phyloP scores from a whole-genome alignment of 2,329 filamentous ascomycete genomes.

The Chaetomiaceae sp. region DNA sequence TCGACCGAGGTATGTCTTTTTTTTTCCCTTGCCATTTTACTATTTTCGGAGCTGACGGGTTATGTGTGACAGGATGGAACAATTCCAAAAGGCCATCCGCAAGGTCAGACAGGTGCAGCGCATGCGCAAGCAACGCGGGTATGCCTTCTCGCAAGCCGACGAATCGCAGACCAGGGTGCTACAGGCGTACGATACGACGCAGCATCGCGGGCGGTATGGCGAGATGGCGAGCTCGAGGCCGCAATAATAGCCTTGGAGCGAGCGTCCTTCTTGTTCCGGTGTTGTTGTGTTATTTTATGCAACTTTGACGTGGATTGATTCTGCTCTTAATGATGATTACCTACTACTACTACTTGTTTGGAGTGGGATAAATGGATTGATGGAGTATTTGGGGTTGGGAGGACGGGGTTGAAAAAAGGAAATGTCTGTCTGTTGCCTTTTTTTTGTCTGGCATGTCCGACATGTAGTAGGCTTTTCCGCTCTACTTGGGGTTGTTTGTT shows the following conservation, averaged over 20 bases:
- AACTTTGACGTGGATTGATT: too few relatives aligned
- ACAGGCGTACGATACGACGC: conserved; percentile 96
- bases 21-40: too few relatives aligned
- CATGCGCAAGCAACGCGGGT: conserved; percentile 98
- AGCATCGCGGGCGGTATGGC: conserved; percentile 84
- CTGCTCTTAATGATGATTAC: too few relatives aligned
- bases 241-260: not conserved
- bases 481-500: not conserved
- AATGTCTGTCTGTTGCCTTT: too few relatives aligned
- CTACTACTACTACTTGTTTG: too few relatives aligned
- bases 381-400: too few relatives aligned
- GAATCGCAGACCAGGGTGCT: conserved; percentile 92
- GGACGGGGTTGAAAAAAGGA: too few relatives aligned
- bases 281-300: not conserved
- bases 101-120: conserved; percentile 97
- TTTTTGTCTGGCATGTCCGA: too few relatives aligned
- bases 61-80: conserved; percentile 71
- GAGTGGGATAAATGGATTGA: too few relatives aligned
- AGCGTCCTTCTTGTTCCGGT: not conserved
- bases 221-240: conserved; percentile 66
- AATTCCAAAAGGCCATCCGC: conserved; percentile 98
- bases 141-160: conserved; percentile 96
- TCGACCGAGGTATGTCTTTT: conserved; percentile 68
- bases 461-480: too few relatives aligned
- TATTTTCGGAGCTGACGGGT: too few relatives aligned